Conservation (phyloP, 1,139 yeast species). For the Ogataea hybrid region DNA sequence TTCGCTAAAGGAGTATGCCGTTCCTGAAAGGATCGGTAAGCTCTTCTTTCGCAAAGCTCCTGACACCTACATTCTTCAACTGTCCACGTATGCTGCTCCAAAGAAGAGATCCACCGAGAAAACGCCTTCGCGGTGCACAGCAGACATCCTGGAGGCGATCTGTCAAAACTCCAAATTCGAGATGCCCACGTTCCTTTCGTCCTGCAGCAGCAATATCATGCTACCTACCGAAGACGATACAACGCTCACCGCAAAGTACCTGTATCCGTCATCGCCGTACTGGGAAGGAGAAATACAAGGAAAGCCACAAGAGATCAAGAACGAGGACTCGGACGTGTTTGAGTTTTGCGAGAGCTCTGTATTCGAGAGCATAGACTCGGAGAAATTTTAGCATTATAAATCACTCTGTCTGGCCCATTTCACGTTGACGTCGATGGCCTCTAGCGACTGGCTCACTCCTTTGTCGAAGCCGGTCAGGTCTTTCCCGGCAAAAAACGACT, state of each 20-base stretch:
- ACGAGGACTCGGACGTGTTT: constrained; percentile 2
- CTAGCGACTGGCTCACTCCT: constrained; percentile 55
- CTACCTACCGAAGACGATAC: constrained; percentile 7
- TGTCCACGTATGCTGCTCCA: not conserved
- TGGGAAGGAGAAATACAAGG: constrained; percentile 1
- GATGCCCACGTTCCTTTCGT: constrained; percentile 4
- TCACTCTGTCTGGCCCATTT: constrained; percentile 38
- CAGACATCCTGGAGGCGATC: constrained; percentile 11
- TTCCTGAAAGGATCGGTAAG: constrained; percentile 3
- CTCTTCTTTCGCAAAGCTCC: constrained; percentile 1
- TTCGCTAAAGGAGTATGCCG: constrained; percentile 4
- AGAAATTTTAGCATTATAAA: constrained; percentile 1
- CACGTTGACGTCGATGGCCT: constrained; percentile 47
- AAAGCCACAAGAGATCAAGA: not conserved
- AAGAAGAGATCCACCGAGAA: too few species aligned
- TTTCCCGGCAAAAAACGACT: constrained; percentile 50
- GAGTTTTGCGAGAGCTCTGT: constrained; percentile 9
- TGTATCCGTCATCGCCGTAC: constrained; percentile 16
- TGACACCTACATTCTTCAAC: not conserved
- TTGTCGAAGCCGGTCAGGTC: constrained; percentile 62
- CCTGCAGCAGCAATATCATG: constrained; percentile 7
- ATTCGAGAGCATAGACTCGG: constrained; percentile 11
- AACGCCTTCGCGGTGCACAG: not conserved
- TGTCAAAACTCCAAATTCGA: constrained; percentile 13
- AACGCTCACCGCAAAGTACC: not conserved